Conservation (phyloP, 2,329 filamentous ascomycete species). For the Cladosporium sphaerospermum region DNA sequence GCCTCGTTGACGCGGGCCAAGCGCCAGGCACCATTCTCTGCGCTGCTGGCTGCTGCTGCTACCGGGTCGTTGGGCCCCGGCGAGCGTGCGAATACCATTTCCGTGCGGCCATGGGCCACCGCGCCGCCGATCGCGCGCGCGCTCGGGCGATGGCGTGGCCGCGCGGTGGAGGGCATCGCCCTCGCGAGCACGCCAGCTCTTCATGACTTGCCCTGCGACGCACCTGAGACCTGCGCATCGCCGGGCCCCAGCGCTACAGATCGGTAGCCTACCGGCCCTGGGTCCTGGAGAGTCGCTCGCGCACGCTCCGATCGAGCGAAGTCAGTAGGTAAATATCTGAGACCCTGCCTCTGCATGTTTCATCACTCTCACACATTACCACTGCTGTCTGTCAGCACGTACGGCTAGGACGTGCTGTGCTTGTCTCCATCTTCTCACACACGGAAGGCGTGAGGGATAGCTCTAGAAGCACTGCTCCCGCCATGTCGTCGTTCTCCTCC, state of each 20-base stretch:
- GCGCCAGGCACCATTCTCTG: too few species aligned
- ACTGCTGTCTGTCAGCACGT: too few species aligned
- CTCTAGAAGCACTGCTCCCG: background rate
- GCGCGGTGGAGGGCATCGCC: too few species aligned
- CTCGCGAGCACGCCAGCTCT: background rate
- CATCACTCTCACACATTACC: background rate
- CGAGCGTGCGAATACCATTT: too few species aligned
- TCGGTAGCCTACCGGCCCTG: background rate
- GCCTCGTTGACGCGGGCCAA: too few species aligned
- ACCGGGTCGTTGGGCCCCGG: too few species aligned
- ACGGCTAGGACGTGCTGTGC: too few species aligned
- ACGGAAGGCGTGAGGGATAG: background rate
- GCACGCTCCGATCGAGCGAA: background rate
- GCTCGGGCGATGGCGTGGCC: too few species aligned
- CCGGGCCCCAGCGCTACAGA: background rate
- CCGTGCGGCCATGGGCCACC: too few species aligned
- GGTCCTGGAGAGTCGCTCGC: background rate
- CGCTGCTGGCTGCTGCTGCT: too few species aligned
- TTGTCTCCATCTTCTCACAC: background rate
- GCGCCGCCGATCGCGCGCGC: too few species aligned
- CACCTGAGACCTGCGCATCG: background rate
- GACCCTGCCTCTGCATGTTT: slow-evolving; percentile 6
- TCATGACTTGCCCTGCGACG: slow-evolving; percentile 2
- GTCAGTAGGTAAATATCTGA: slow-evolving; percentile 2
- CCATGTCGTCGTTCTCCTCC: background rate